A percentile compares a stretch with the other conserved stretches of the same genome.
These are phyloP conservation scores for Sideroxylon spinosum DNA, from an alignment of 179 eudicot genomes.

Conservation along the genomic window DNA sequence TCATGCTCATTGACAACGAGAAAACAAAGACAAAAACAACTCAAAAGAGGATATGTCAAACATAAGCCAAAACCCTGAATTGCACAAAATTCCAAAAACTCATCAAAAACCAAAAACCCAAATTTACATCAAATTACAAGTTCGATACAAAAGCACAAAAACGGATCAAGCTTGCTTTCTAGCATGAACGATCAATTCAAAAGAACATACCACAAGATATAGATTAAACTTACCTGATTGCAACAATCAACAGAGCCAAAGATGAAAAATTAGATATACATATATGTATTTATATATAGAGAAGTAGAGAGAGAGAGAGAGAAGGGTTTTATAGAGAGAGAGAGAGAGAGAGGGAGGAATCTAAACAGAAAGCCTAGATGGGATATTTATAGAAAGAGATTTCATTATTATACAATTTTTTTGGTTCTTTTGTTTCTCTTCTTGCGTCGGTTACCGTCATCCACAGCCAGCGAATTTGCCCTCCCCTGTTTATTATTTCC, in stretches of 20 bases:
- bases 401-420: too few species aligned
- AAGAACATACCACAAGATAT: background rate
- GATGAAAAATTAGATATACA: too few species aligned
- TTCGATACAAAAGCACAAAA: background rate
- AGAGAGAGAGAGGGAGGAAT: too few species aligned
- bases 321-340: too few species aligned
- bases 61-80: background rate
- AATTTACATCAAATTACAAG: background rate
- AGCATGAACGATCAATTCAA: background rate
- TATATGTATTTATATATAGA: too few species aligned
- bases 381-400: too few species aligned
- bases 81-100: background rate
- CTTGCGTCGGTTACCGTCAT: too few species aligned
- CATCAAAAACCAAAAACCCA: background rate
- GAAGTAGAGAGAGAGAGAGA: too few species aligned
- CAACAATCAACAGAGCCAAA: conserved; percentile 4
- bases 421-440: too few species aligned
- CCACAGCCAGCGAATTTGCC: too few species aligned
- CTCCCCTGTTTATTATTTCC: too few species aligned
- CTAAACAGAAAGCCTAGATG: too few species aligned
- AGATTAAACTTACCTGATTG: background rate
- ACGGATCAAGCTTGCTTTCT: background rate
- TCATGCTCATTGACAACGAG: background rate
- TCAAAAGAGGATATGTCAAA: background rate
- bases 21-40: background rate